Conservation (phyloP, 495 filamentous ascomycete species). For the Lindgomyces ingoldianus region DNA sequence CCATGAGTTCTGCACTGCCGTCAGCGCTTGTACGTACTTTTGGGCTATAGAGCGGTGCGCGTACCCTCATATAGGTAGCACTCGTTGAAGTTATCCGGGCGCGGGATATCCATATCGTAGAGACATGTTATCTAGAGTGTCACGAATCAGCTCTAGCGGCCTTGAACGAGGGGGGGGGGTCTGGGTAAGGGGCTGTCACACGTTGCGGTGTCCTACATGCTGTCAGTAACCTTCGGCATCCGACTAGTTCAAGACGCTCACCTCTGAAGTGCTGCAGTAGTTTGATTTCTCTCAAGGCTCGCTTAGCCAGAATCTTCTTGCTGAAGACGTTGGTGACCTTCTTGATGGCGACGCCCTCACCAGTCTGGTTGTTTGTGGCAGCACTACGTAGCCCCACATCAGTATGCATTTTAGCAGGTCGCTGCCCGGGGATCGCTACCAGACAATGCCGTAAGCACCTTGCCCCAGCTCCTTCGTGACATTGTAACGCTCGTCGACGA, state of each 20-base stretch:
- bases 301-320: conserved; percentile 99
- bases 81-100: conserved; percentile 98
- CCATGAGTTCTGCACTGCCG: conserved; percentile 80
- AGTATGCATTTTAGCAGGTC: not conserved
- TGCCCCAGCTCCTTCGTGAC: conserved; percentile 98
- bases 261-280: conserved; percentile 96
- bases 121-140: conserved; percentile 84
- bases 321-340: conserved; percentile 99
- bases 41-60: no score
- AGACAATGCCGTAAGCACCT: conserved; percentile 97
- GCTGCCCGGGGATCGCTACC: conserved; percentile 55
- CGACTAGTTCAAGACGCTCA: conserved; percentile 20
- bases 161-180: conserved; percentile 2
- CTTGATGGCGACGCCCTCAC: conserved; percentile 98
- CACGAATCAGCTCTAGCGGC: conserved; percentile 11
- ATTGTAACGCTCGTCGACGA: conserved; percentile 96
- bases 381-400: conserved; percentile 53
- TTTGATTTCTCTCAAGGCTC: conserved; percentile 96
- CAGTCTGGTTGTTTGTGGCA: conserved; percentile 85
- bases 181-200: conserved; percentile 44
- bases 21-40: conserved; percentile 37
- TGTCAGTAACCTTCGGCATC: conserved; percentile 25
- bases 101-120: conserved; percentile 99
- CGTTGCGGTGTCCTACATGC: conserved; percentile 61
- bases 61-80: conserved; percentile 97